These are phyloP conservation scores for Penicillium cosmopolitanum DNA, from an alignment of 495 filamentous ascomycete species.

Conservation along the genomic window DNA sequence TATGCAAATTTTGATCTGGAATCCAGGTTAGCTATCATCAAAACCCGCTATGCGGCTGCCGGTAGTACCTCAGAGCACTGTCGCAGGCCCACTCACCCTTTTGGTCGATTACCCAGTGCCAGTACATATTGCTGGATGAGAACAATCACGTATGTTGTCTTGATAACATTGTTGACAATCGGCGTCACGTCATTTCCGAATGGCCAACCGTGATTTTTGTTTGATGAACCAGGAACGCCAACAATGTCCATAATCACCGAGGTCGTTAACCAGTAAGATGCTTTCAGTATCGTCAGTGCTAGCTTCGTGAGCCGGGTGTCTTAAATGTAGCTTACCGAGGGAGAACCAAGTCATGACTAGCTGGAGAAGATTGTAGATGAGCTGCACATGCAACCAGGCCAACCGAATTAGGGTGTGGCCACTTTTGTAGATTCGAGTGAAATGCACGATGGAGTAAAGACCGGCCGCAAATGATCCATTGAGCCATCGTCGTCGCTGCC, in stretches of 20 bases:
- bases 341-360: slow-evolving; percentile 87
- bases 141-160: slow-evolving; percentile 83
- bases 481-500: slow-evolving; percentile 86
- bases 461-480: slow-evolving; percentile 91
- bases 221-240: slow-evolving; percentile 57
- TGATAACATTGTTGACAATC: slow-evolving; percentile 79
- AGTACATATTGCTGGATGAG: slow-evolving; percentile 86
- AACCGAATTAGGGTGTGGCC: slow-evolving; percentile 88
- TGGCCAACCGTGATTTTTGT: slow-evolving; percentile 51
- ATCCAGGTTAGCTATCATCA: not conserved
- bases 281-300: slow-evolving; percentile 30
- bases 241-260: slow-evolving; percentile 91
- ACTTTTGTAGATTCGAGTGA: slow-evolving; percentile 89
- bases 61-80: not conserved
- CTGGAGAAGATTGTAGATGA: slow-evolving; percentile 83
- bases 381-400: slow-evolving; percentile 90
- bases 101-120: slow-evolving; percentile 86
- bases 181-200: slow-evolving; percentile 77
- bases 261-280: slow-evolving; percentile 88
- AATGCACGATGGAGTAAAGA: slow-evolving; percentile 92
- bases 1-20: slow-evolving; percentile 63
- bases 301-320: not conserved
- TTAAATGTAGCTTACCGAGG: slow-evolving; percentile 58
- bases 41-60: not conserved
- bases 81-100: slow-evolving; percentile 53